Base-by-base conservation (phyloP, 108 stramenopile species). In the Craspedostauros australis region DNA sequence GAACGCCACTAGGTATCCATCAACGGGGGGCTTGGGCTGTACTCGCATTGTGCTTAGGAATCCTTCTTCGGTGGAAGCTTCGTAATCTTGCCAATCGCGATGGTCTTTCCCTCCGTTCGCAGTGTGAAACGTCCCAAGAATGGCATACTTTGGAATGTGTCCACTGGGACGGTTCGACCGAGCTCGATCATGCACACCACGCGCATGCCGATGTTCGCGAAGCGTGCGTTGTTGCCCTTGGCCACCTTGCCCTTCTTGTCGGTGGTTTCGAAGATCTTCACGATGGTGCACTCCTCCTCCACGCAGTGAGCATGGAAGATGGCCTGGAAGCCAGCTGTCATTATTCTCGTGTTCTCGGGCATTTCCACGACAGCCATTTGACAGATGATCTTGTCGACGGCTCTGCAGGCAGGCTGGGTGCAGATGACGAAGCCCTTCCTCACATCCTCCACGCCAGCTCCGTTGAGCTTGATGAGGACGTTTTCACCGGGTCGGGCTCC, bases 101-200 rank as follows among this genome's bases (percentile, higher is more conserved):
- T 93, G 22, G 99, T 97, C 75, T 94, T 93, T 46, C 99, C 99
- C 62, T 99, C 99, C 27, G 96, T 97, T 57, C 99, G 80, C 23
- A 99, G 76, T 19, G 99, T 99, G 68, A 99, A 96, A 32, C 99
- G 75, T 24, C 99, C 99, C 31, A 99, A 63, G 54, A 95, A 96
- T 21, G 91, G 86, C 64, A 88, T 79, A 40, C 86, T 74, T 6
- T 91, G 93, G 63, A 77, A 98, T 7, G 84, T 72, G 54, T 98
- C 98, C 24, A 95, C 60, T 39, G 95, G 95, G 47, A 86, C 87
- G 27, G 80, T 74, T 62, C 80, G 70, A 18, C 62, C 74, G 21
- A 94, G 28, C 45, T 86, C 79, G 31, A 95, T 60, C 89, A 84
- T 82, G 38, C 80, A 79, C 26, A 91, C 50, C 9, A 85, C 78